These are phyloP conservation scores for Verticillium isaacii DNA, from an alignment of 2,329 filamentous ascomycete genomes.

Conservation along the genomic window DNA sequence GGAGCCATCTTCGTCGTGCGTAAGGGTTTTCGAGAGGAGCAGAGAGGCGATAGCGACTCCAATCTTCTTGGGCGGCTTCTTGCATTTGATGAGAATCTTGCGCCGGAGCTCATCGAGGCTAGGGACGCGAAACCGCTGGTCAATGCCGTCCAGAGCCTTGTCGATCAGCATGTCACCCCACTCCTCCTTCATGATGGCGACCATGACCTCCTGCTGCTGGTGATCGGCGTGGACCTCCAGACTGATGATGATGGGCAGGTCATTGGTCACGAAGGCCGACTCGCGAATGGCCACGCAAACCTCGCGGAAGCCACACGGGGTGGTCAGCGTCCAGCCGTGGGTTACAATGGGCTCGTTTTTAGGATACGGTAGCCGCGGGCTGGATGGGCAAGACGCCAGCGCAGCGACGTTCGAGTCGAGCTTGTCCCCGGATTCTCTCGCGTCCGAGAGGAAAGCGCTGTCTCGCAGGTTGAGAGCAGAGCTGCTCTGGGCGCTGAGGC, in stretches of 20 bases:
- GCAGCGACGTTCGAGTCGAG: slow-evolving; percentile 3
- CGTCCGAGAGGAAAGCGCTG: slow-evolving; percentile 20
- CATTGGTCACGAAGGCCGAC: slow-evolving; percentile 69
- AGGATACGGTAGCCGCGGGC: slow-evolving; percentile 23
- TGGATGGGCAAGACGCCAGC: slow-evolving; percentile 14
- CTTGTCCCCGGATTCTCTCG: slow-evolving; percentile 26
- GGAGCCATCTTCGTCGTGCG: slow-evolving; percentile 32
- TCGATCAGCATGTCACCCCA: slow-evolving; percentile 76
- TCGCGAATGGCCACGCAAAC: slow-evolving; percentile 79
- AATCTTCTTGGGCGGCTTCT: slow-evolving; percentile 44
- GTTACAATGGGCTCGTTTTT: slow-evolving; percentile 72
- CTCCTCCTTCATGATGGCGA: slow-evolving; percentile 85
- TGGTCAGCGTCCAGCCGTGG: slow-evolving; percentile 79
- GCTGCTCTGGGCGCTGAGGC: slow-evolving; percentile 31
- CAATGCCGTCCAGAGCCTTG: slow-evolving; percentile 39
- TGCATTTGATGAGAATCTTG: slow-evolving; percentile 83
- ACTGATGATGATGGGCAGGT: slow-evolving; percentile 84
- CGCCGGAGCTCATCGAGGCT: slow-evolving; percentile 65
- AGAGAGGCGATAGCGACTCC: slow-evolving; percentile 23
- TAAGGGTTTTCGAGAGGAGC: slow-evolving; percentile 21
- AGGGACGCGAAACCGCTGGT: slow-evolving; percentile 55
- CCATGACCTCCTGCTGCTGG: slow-evolving; percentile 87
- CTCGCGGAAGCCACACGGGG: slow-evolving; percentile 79
- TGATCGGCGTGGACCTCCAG: slow-evolving; percentile 82
- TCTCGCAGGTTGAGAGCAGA: slow-evolving; percentile 14